Base-by-base conservation (phyloP, 169 alveolate species). In the Condylostoma magnum region DNA sequence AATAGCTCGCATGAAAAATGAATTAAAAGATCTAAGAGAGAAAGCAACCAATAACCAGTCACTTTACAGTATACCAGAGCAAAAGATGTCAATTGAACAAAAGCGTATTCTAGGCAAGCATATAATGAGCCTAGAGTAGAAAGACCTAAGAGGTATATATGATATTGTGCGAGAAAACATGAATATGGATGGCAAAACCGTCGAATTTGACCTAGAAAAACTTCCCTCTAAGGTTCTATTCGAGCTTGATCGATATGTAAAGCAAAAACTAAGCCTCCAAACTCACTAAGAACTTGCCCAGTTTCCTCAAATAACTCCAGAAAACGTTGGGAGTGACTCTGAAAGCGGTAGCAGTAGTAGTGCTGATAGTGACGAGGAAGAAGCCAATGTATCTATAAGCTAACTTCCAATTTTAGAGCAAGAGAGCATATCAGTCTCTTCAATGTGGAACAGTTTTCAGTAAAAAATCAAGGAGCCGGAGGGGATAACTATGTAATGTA, bases 161-260 rank as follows among this genome's bases (percentile, higher is more conserved):
- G 74, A 80, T 33, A 58, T 80, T 0, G 68, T 75, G 31, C 18
- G 68, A 22, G 81, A 74, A 33, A 44, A 57, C 58, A 52, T 31
- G 48, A 30, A 52, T n/a, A 53, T 46, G 15, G 47, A 69, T 28
- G 37, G 36, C 10, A 51, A 75, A 53, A 43, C 48, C 31, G 36
- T 80, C 2, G 87, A 80, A 38, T 80, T 80, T 48, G 87, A 80
- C 60, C 51, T 80, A 34, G 87, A 80, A 41, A 48, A 60, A 69
- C 66, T 76, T 44, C 69, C 87, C 4, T 43, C 74, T 27, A 70
- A 70, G 31, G 38, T 44, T 31, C 50, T 71, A 18, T 60, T 76
- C 36, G 76, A 76, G 12, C 66, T 80, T 27, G 81, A 80, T 53
- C 68, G 57, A 55, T 75, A 80, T 47, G 88, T 75, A 20, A 75